Base-by-base conservation (phyloP, 2,329 filamentous ascomycete species). In the Ophiostoma triangulosporum region DNA sequence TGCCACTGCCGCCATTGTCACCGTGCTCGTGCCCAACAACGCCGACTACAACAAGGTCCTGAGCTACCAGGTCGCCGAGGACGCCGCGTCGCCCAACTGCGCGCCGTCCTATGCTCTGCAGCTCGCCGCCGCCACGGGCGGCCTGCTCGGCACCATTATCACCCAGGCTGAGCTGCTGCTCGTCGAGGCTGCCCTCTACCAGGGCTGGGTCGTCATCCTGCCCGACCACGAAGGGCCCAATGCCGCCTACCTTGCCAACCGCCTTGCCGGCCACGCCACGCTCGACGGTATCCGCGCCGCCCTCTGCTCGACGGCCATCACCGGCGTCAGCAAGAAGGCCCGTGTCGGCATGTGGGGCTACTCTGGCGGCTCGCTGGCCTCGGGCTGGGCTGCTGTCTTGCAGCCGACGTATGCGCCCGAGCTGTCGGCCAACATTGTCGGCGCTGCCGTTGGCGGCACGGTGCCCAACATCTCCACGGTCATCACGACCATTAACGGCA, bases 261-360 rank as follows among this genome's bases (percentile, higher is more conserved):
- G 64, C 6, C 62, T 66, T 51, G 64, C 66, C 1, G 72, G 70
- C 0, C 66, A 74, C 38, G 67, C 68, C 0, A 68, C 66, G 17
- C 60, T 55, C 5, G 53, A 55, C 36, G 49, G 53, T 26, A 52
- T 52, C 27, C 32, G 43, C 8, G 49, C 53, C 1, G 50, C 50
- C 1, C 31, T 55, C 27, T 24, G 26, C 48, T 50, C 9, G 31
- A 29, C 3, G 71, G 17, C n/a, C n/a, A 20, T 51, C 6, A 54
- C 55, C 2, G 55, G 55, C 45, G 50, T 56, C 45, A n/a, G 22
- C 12, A 14, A 58, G 9, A 59, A 64, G 7, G 65, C 71, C 0
- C 63, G 58, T 3, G 62, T 72, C 35, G 66, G 68, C 3, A 62
- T 77, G 53, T 78, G 74, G 74, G 74, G 74, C 4, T 77, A 76